phyloP scores from a whole-genome alignment of 192 early-diverging fungal genomes.

The Coemansia sp. region DNA sequence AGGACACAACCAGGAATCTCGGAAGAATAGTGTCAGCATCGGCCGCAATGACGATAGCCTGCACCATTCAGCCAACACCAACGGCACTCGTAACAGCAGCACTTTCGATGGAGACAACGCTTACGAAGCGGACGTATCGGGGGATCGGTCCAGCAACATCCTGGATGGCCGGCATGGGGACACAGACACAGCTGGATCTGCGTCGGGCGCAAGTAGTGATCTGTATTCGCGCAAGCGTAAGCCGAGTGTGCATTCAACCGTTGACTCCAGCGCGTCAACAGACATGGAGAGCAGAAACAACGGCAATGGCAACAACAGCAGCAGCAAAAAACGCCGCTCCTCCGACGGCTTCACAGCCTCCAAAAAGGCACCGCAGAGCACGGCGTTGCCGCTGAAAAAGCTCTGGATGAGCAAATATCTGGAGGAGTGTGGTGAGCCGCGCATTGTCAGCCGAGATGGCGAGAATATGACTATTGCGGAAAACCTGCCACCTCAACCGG shows the following conservation, averaged over 20 bases:
- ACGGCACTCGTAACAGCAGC: neutral
- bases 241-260: neutral
- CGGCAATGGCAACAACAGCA: constrained; percentile 6
- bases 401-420: constrained; percentile 53
- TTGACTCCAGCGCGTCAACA: neutral
- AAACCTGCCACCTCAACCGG: neutral
- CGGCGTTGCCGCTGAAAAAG: constrained; percentile 44
- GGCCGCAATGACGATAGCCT: neutral
- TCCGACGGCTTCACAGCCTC: neutral
- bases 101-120: neutral
- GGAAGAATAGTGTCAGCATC: constrained; percentile 7
- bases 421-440: constrained; percentile 10
- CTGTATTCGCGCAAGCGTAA: neutral
- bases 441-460: constrained; percentile 10
- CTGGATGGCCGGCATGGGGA: constrained; percentile 12
- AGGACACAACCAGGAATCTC: neutral
- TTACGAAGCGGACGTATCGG: neutral
- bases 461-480: constrained; percentile 6
- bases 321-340: constrained; percentile 26
- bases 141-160: neutral
- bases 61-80: neutral
- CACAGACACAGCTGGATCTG: neutral
- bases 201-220: neutral
- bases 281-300: neutral
- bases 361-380: neutral